These are phyloP conservation scores for Penicillium sp. DNA, from an alignment of 2,329 filamentous ascomycete genomes.

Conservation along the genomic window DNA sequence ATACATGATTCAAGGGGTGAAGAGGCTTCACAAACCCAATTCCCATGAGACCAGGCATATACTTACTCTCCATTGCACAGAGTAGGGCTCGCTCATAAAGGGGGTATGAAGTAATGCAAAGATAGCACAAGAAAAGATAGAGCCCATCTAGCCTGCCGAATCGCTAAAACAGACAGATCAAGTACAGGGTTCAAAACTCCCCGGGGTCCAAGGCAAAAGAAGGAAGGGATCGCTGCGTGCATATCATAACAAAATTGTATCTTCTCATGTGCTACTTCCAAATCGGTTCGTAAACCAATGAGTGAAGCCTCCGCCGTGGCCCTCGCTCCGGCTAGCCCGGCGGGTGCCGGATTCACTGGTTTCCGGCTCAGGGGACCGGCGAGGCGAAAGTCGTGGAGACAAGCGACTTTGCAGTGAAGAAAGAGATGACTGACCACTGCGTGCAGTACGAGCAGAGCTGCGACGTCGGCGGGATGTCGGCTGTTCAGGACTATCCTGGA, in stretches of 20 bases:
- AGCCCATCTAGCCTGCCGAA: not conserved
- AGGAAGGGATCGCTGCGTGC: not conserved
- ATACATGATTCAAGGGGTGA: not conserved
- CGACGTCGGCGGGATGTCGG: constrained; percentile 7
- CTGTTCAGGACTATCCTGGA: constrained; percentile 19
- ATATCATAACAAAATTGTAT: constrained; percentile 5
- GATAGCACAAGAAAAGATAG: not conserved
- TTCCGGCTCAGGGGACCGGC: constrained; percentile 13
- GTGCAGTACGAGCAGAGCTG: constrained; percentile 8
- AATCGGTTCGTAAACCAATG: constrained; percentile 30
- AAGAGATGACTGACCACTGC: constrained; percentile 21
- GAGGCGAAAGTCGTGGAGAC: not conserved
- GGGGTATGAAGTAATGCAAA: constrained; percentile 1
- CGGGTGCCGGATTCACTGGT: constrained; percentile 8
- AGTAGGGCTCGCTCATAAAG: not conserved
- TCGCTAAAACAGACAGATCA: constrained; percentile 6
- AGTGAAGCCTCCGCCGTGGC: constrained; percentile 21
- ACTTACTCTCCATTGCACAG: not conserved
- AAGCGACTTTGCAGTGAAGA: constrained; percentile 10
- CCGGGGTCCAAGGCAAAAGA: not conserved
- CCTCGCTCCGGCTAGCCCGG: constrained; percentile 16
- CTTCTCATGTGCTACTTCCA: constrained; percentile 12
- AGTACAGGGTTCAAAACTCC: not conserved
- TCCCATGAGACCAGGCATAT: not conserved
- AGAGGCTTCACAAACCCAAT: not conserved